A percentile compares a stretch with the other conserved stretches of the same genome.
These are phyloP conservation scores for Alectoria sarmentosa DNA, from an alignment of 495 filamentous ascomycete species.

Conservation along the genomic window DNA sequence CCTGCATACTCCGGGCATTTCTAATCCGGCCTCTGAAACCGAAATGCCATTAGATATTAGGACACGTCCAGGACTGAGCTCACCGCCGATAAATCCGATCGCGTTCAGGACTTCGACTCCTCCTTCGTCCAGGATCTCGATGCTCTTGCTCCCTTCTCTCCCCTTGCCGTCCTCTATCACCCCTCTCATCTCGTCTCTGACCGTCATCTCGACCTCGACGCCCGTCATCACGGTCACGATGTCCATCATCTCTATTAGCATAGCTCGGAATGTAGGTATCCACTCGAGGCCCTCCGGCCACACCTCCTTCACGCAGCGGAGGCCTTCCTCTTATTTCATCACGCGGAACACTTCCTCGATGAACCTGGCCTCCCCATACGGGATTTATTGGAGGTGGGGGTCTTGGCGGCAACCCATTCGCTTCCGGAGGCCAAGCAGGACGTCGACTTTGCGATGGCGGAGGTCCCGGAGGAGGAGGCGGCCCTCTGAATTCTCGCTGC, in stretches of 20 bases:
- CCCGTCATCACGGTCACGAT: slow-evolving; percentile 20
- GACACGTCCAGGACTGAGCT: neutral
- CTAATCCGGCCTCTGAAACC: neutral
- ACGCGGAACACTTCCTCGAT: slow-evolving; percentile 14
- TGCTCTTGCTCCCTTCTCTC: slow-evolving; percentile 24
- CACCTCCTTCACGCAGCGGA: slow-evolving; percentile 17
- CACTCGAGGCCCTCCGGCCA: slow-evolving; percentile 17
- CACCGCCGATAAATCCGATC: slow-evolving; percentile 29
- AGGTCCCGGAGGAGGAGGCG: slow-evolving; percentile 50
- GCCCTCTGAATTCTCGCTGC: slow-evolving; percentile 73
- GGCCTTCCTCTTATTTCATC: slow-evolving; percentile 16
- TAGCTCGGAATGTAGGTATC: slow-evolving; percentile 32
- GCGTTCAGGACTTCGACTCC: slow-evolving; percentile 29
- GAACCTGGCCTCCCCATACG: slow-evolving; percentile 14
- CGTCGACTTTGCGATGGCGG: slow-evolving; percentile 22
- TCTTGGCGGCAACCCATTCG: slow-evolving; percentile 26
- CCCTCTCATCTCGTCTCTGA: slow-evolving; percentile 25
- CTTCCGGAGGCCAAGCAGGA: slow-evolving; percentile 25
- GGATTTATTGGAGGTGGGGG: slow-evolving; percentile 27
- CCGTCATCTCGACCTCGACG: slow-evolving; percentile 24
- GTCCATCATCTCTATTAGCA: slow-evolving; percentile 21
- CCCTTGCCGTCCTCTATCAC: slow-evolving; percentile 20
- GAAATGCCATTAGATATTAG: neutral
- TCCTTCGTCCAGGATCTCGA: slow-evolving; percentile 25
- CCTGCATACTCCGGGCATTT: neutral